Conservation (phyloP, 2,329 filamentous ascomycete genomes). For the Fusarium armeniacum region DNA sequence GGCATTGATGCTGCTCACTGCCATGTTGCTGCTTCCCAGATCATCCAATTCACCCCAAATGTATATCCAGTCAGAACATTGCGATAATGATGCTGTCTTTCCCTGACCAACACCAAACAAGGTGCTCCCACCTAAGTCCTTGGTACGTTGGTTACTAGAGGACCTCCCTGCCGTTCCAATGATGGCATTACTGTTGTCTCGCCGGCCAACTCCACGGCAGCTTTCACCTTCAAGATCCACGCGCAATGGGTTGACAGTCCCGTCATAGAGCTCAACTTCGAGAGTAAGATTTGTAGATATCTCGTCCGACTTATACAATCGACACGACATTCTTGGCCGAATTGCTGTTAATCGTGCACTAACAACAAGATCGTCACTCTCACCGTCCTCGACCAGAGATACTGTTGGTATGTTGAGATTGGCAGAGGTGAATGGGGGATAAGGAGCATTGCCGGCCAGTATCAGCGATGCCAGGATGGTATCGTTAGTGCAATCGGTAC, state of each 20-base stretch:
- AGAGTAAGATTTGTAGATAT: conserved; percentile 49
- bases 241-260: conserved; percentile 41
- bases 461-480: conserved; percentile 54
- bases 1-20: conserved; percentile 52
- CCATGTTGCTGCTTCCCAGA: conserved; percentile 43
- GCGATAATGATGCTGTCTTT: conserved; percentile 42
- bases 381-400: conserved; percentile 31
- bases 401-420: conserved; percentile 50
- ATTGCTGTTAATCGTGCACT: conserved; percentile 51
- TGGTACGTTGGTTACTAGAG: background rate
- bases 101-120: conserved; percentile 42
- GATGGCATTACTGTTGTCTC: conserved; percentile 35
- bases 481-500: conserved; percentile 49
- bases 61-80: conserved; percentile 54
- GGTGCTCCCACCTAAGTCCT: background rate
- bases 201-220: conserved; percentile 29
- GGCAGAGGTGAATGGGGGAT: conserved; percentile 56
- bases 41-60: conserved; percentile 54
- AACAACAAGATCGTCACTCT: conserved; percentile 34
- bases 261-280: conserved; percentile 30
- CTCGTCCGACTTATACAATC: conserved; percentile 38
- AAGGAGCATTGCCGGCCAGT: conserved; percentile 54
- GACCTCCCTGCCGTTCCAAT: conserved; percentile 32
- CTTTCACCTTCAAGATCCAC: conserved; percentile 45
- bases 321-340: conserved; percentile 51